These are phyloP conservation scores for Hylodesmum podocarpum DNA, from an alignment of 306 rosid genomes.

Conservation along the genomic window DNA sequence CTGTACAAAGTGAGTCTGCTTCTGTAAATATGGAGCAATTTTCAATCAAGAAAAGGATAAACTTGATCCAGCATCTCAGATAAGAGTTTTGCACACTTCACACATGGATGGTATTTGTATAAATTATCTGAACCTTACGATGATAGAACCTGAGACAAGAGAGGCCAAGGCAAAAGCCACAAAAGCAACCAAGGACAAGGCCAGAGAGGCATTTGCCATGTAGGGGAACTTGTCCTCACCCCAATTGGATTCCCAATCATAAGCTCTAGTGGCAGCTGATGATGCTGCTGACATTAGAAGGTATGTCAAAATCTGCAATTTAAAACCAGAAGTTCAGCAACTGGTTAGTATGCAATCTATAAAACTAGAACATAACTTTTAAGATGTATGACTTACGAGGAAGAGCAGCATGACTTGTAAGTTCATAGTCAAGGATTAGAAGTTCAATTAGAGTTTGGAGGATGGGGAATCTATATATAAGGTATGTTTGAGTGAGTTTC, in stretches of 20 bases:
- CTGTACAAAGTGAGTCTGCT: constrained; percentile 30
- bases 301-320: constrained; percentile 68
- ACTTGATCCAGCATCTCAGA: neutral
- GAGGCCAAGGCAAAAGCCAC: constrained; percentile 68
- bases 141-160: constrained; percentile 67
- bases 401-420: neutral
- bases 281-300: constrained; percentile 86
- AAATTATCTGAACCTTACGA: constrained; percentile 53
- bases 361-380: neutral
- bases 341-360: neutral
- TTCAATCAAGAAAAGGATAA: constrained; percentile 10
- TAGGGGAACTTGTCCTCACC: constrained; percentile 78
- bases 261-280: constrained; percentile 78
- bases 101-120: neutral
- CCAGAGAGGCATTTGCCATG: constrained; percentile 72
- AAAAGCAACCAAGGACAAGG: constrained; percentile 72
- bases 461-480: too few species aligned
- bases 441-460: too few species aligned
- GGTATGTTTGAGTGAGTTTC: neutral
- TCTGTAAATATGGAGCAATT: neutral
- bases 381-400: neutral
- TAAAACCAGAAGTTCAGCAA: constrained; percentile 25
- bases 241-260: constrained; percentile 87
- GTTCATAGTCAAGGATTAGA: constrained; percentile 3
- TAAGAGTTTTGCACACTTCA: constrained; percentile 9